Percentiles rank a stretch among this genome's conserved stretches.
Conservation (phyloP, 2,329 filamentous ascomycete genomes). For the Monilinia fructigena region DNA sequence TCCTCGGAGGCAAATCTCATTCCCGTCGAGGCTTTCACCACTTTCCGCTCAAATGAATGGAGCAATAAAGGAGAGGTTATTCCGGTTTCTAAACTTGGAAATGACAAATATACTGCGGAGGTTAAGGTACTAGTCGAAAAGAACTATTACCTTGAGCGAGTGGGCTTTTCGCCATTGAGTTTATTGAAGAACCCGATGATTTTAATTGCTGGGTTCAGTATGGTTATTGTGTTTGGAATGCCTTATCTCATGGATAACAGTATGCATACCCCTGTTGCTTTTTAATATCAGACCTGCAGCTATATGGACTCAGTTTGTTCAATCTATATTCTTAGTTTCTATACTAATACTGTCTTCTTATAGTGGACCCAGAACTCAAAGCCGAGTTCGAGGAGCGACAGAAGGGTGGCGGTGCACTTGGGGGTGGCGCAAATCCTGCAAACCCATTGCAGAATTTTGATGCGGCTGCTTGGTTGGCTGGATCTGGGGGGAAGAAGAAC, state of each 20-base stretch:
- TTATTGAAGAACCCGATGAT: slow-evolving; percentile 97
- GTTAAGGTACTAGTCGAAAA: slow-evolving; percentile 47
- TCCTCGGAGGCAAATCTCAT: slow-evolving; percentile 36
- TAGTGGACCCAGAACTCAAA: slow-evolving; percentile 95
- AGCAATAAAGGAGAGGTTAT: slow-evolving; percentile 72
- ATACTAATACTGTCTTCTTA: slow-evolving; percentile 22
- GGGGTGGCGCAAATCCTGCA: slow-evolving; percentile 46
- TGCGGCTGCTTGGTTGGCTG: slow-evolving; percentile 67
- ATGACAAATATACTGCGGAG: slow-evolving; percentile 17
- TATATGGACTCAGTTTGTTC: not conserved
- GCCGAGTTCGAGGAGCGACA: slow-evolving; percentile 91
- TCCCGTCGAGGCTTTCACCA: slow-evolving; percentile 71
- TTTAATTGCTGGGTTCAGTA: slow-evolving; percentile 78
- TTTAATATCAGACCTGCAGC: not conserved
- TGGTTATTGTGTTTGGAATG: slow-evolving; percentile 86
- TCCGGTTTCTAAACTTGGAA: slow-evolving; percentile 37
- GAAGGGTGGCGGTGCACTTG: slow-evolving; percentile 52
- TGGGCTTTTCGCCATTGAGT: slow-evolving; percentile 71
- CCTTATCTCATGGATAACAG: slow-evolving; percentile 95
- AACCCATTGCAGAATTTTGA: slow-evolving; percentile 61
- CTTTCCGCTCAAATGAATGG: slow-evolving; percentile 87
- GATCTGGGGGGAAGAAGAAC: slow-evolving; percentile 42
- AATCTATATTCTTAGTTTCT: slow-evolving; percentile 7
- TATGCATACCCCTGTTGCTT: slow-evolving; percentile 50
- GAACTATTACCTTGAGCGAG: slow-evolving; percentile 74